Percentiles rank a stretch among this genome's conserved stretches.
phyloP scores from a whole-genome alignment of 1,284 basidiomycete genomes.

The Marasmius fiardii region DNA sequence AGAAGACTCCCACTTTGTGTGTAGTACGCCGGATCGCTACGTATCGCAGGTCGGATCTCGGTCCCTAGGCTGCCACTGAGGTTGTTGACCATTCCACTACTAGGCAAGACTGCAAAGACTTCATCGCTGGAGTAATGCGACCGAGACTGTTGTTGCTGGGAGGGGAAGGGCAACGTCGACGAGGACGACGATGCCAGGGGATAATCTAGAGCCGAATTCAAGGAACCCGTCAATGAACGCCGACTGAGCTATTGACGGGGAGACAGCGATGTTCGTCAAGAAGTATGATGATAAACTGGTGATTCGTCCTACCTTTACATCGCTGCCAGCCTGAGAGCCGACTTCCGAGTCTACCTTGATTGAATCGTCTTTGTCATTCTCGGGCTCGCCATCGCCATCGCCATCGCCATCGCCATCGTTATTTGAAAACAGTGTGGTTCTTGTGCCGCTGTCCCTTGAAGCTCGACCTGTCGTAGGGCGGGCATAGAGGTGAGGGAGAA shows the following conservation, averaged over 20 bases:
- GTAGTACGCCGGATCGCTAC: not conserved
- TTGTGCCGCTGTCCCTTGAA: not conserved
- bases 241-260: not conserved
- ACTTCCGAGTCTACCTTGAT: not conserved
- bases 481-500: not conserved
- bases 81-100: too few relatives aligned
- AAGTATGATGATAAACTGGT: not conserved
- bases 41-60: not conserved
- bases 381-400: not conserved
- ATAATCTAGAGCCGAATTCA: not conserved
- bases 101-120: not conserved
- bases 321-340: not conserved
- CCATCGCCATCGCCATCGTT: not conserved
- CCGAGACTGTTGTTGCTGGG: not conserved
- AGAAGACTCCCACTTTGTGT: not conserved
- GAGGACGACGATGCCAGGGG: not conserved
- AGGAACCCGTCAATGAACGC: not conserved
- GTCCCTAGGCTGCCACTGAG: not conserved
- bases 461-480: not conserved
- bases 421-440: not conserved
- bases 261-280: not conserved
- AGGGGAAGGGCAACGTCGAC: not conserved
- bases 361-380: not conserved
- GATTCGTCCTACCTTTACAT: not conserved
- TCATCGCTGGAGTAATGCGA: not conserved